Conservation (phyloP, 495 filamentous ascomycete genomes). For the Penicillium herquei region DNA sequence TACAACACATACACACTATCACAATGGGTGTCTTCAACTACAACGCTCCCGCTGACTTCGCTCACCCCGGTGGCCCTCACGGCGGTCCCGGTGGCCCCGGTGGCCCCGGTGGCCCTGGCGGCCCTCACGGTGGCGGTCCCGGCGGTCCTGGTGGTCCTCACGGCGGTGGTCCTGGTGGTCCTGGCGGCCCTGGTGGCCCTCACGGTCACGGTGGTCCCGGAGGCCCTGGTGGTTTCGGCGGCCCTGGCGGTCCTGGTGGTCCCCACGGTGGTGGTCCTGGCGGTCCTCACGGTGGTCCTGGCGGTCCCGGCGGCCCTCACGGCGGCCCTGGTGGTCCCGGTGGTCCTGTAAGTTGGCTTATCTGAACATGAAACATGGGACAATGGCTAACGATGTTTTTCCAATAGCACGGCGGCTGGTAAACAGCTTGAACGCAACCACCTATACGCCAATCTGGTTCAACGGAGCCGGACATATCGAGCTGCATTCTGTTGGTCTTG, state of each 20-base stretch:
- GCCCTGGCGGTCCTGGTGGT: neutral
- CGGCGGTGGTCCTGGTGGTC: constrained; percentile 3
- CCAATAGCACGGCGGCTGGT: neutral
- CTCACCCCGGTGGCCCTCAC: neutral
- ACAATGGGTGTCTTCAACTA: constrained; percentile 17
- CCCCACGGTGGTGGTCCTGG: constrained; percentile 1
- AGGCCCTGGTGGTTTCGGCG: neutral
- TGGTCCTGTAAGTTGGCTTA: constrained; percentile 3
- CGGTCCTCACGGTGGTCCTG: constrained; percentile 6
- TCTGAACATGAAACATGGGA: neutral
- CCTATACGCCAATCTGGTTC: neutral
- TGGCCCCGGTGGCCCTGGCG: neutral
- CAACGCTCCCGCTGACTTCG: neutral
- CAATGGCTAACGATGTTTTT: neutral
- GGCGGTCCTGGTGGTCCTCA: constrained; percentile 3
- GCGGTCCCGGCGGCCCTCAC: neutral
- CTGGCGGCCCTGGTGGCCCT: constrained; percentile 3
- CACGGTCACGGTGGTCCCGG: constrained; percentile 6
- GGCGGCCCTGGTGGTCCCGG: constrained; percentile 7
- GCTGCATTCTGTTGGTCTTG: neutral
- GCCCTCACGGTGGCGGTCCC: constrained; percentile 3
- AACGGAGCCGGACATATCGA: neutral
- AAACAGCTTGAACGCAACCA: neutral
- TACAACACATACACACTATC: neutral
- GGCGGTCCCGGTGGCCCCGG: neutral